Conservation (phyloP, 2,329 filamentous ascomycete species). For the Ophiostoma ips region DNA sequence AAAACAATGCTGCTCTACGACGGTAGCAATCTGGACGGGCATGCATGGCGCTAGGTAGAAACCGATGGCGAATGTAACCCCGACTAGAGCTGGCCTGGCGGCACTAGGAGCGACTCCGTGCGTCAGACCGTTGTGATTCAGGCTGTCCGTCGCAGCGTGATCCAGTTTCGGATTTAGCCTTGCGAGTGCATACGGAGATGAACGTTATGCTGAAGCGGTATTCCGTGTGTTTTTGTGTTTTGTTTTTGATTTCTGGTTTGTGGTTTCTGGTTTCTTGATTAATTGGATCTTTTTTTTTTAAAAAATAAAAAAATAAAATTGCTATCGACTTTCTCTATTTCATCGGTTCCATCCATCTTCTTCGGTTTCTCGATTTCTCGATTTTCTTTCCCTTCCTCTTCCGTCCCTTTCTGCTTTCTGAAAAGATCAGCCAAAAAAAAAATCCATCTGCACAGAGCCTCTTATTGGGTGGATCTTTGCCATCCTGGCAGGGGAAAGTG, state of each 20-base stretch:
- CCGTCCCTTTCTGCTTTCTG: background rate
- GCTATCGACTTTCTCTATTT: too few species aligned
- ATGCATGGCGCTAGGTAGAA: background rate
- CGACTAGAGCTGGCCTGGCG: background rate
- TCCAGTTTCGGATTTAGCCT: background rate
- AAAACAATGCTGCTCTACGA: too few species aligned
- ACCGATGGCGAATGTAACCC: background rate
- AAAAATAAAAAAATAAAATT: too few species aligned
- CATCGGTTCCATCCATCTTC: too few species aligned
- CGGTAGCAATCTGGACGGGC: too few species aligned
- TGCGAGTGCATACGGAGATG: too few species aligned
- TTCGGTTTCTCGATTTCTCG: too few species aligned
- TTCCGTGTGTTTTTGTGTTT: too few species aligned
- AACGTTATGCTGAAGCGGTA: too few species aligned
- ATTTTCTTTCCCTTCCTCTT: background rate
- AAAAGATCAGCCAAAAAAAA: background rate
- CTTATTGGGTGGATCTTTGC: background rate
- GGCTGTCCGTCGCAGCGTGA: background rate
- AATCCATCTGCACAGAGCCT: background rate
- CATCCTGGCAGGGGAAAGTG: background rate
- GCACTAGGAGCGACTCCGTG: background rate
- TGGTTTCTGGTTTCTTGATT: too few species aligned
- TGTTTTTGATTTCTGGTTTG: too few species aligned
- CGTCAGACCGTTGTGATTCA: background rate
- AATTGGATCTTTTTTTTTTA: too few species aligned